These are phyloP conservation scores for Malus sieversii DNA, from an alignment of 306 rosid genomes.

Conservation along the genomic window DNA sequence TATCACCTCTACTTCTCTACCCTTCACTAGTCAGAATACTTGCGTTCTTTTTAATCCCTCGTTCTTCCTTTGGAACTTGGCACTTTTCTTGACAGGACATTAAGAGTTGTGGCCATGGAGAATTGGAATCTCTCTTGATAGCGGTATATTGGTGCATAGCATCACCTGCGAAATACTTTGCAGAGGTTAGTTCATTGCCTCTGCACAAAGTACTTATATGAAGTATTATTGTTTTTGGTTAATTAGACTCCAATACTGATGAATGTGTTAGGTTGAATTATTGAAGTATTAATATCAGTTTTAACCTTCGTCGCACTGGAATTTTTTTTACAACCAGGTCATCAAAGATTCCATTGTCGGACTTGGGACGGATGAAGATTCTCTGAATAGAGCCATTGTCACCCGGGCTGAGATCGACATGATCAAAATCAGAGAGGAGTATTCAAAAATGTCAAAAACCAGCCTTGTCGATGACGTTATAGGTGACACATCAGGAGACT, in stretches of 20 bases:
- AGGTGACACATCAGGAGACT: conserved; percentile 79
- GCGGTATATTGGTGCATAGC: conserved; percentile 53
- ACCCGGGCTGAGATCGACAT: conserved; percentile 72
- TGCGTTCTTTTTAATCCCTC: not conserved
- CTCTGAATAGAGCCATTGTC: conserved; percentile 72
- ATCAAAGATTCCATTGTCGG: conserved; percentile 58
- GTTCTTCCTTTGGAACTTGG: not conserved
- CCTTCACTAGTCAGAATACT: not conserved
- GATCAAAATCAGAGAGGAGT: conserved; percentile 50
- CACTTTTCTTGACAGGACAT: conserved; percentile 48
- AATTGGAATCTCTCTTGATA: conserved; percentile 46
- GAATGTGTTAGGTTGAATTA: not conserved
- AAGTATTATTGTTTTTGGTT: not conserved
- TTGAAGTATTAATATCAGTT: not conserved
- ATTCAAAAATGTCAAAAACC: conserved; percentile 40
- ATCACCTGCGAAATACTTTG: conserved; percentile 78
- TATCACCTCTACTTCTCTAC: conserved; percentile 3
- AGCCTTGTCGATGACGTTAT: conserved; percentile 53
- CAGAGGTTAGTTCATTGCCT: conserved; percentile 45
- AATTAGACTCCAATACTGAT: not conserved
- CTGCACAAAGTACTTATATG: not conserved
- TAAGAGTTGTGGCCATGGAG: conserved; percentile 42
- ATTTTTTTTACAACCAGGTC: conserved; percentile 41
- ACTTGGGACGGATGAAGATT: conserved; percentile 84
- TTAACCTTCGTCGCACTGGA: not conserved